Conservation (phyloP, 371 early-diverging fungal species). For the Rhizopus microsporus region DNA sequence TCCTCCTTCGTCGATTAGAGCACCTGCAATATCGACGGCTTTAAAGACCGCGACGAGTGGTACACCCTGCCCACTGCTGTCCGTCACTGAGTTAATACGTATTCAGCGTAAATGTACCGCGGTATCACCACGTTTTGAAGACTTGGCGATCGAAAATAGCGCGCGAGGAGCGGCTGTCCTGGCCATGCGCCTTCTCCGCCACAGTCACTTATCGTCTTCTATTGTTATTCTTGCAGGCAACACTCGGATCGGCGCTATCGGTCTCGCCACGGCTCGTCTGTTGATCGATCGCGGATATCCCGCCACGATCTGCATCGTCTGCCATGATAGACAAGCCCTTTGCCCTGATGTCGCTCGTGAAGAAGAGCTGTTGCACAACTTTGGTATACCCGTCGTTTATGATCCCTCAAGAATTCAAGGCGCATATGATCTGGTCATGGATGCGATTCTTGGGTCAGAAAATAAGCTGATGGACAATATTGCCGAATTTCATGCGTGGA, state of each 20-base stretch:
- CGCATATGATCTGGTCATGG: slow-evolving; percentile 67
- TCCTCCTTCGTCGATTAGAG: background rate
- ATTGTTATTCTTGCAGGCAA: slow-evolving; percentile 75
- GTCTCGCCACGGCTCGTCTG: slow-evolving; percentile 71
- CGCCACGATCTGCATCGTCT: slow-evolving; percentile 63
- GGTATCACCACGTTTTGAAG: slow-evolving; percentile 7
- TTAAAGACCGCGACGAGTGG: slow-evolving; percentile 5
- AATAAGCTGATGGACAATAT: slow-evolving; percentile 57
- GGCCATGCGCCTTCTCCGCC: slow-evolving; percentile 65
- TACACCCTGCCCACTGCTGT: slow-evolving; percentile 53
- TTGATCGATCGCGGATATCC: slow-evolving; percentile 73
- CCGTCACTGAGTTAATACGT: slow-evolving; percentile 42
- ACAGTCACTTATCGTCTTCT: slow-evolving; percentile 57
- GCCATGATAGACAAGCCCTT: slow-evolving; percentile 38
- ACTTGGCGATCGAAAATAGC: slow-evolving; percentile 62
- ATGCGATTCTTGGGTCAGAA: slow-evolving; percentile 71
- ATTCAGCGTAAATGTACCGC: slow-evolving; percentile 59
- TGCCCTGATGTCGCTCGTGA: slow-evolving; percentile 26
- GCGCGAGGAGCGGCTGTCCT: slow-evolving; percentile 74
- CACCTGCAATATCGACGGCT: background rate
- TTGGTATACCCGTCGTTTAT: slow-evolving; percentile 37
- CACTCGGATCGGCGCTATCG: slow-evolving; percentile 72
- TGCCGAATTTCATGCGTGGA: slow-evolving; percentile 49
- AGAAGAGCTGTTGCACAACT: slow-evolving; percentile 33
- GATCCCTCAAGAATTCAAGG: background rate